A percentile compares a stretch with the other conserved stretches of the same genome.
phyloP scores from a whole-genome alignment of 768 basidiomycete species.

The Megacollybia marginata region DNA sequence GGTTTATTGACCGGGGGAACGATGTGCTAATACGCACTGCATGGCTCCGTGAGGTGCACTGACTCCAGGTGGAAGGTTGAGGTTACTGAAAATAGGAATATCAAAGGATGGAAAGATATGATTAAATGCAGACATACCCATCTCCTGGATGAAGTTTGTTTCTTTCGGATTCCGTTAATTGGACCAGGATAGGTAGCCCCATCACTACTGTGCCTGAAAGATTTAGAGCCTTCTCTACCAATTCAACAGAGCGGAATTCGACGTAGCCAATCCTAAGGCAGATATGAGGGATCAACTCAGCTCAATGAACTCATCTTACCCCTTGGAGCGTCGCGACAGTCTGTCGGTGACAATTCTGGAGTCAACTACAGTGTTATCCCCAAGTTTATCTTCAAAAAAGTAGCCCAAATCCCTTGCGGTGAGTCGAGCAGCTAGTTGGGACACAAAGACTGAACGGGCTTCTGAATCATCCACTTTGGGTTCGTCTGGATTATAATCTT shows the following conservation, averaged over 20 bases:
- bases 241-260: slow-evolving; percentile 86
- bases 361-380: slow-evolving; percentile 90
- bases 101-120: slow-evolving; percentile 6
- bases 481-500: slow-evolving; percentile 82
- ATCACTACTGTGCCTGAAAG: slow-evolving; percentile 95
- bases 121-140: slow-evolving; percentile 43
- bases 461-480: slow-evolving; percentile 95
- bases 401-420: slow-evolving; percentile 96
- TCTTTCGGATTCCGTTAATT: slow-evolving; percentile 94
- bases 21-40: slow-evolving; percentile 49
- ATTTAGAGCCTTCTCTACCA: slow-evolving; percentile 84
- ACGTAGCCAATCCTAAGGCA: slow-evolving; percentile 87
- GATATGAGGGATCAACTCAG: slow-evolving; percentile 4
- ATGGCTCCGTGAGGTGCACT: slow-evolving; percentile 75
- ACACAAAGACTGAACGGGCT: slow-evolving; percentile 97
- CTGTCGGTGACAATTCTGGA: slow-evolving; percentile 95
- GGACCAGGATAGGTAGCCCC: slow-evolving; percentile 96
- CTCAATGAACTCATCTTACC: slow-evolving; percentile 38
- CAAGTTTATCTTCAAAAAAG: slow-evolving; percentile 97
- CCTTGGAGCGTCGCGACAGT: slow-evolving; percentile 93
- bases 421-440: slow-evolving; percentile 93
- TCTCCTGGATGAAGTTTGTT: slow-evolving; percentile 86
- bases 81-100: slow-evolving; percentile 38
- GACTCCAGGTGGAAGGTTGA: slow-evolving; percentile 81
- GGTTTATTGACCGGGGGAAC: slow-evolving; percentile 1